phyloP scores from a whole-genome alignment of 345 rosid species.

The Populus tremula region DNA sequence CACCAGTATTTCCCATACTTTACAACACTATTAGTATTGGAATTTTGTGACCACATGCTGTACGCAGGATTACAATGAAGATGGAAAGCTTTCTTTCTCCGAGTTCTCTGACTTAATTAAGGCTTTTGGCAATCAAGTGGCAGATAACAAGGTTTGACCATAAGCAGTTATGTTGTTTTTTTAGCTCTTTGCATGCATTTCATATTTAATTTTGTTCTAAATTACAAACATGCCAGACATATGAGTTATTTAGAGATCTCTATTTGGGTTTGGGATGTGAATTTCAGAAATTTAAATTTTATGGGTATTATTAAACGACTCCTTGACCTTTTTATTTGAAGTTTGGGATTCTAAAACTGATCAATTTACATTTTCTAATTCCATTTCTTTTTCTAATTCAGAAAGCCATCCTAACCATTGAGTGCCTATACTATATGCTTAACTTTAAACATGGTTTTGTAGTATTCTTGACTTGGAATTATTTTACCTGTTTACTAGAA shows the following conservation, averaged over 20 bases:
- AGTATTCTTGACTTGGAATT: constrained; percentile 20
- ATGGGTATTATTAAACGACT: background rate
- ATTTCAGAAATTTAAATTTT: background rate
- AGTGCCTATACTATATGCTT: background rate
- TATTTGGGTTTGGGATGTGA: background rate
- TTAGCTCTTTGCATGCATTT: constrained; percentile 5
- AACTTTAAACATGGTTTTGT: background rate
- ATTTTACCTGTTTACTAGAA: constrained; percentile 51
- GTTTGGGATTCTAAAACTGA: background rate
- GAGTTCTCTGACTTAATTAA: constrained; percentile 73
- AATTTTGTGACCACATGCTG: background rate
- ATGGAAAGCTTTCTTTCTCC: constrained; percentile 76
- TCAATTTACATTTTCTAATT: constrained; percentile 7
- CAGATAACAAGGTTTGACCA: constrained; percentile 65
- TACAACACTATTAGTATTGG: background rate
- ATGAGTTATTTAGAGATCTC: background rate
- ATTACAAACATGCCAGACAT: background rate
- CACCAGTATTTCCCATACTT: background rate
- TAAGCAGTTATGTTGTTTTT: constrained; percentile 1
- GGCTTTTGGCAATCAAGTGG: constrained; percentile 83
- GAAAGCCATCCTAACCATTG: constrained; percentile 6
- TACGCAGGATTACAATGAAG: constrained; percentile 73
- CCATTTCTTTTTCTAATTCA: background rate
- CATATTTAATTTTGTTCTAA: background rate
- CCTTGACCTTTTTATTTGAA: background rate